Evolutionary conservation across 352 stramenopile genomes (phyloP), one percentile per base, ranked within the genome.

Genomic region (Globisporangium megalacanthum): DNA sequence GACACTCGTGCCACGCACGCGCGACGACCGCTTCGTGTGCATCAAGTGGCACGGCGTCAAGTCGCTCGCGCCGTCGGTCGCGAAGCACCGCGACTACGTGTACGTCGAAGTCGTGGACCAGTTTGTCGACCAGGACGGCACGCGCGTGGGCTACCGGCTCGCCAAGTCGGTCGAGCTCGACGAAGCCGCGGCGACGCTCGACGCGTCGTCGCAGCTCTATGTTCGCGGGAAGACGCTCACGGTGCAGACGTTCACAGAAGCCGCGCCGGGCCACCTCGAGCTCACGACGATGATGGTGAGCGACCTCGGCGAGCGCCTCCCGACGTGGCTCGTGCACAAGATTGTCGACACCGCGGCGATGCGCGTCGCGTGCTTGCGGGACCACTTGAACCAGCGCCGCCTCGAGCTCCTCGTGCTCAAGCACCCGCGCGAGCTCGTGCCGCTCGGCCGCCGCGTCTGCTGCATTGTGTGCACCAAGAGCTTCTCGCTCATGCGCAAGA

Each of bases 81-180:
- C 83, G 52, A 91, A 84, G 52, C 77, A 89, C 49, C 65, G 83
- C 4, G 83, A 93, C 70, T 93, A 90, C 68, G 69, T 93, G 3
- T 93, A 93, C 66, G 73, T 91, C 29, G 83, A 93, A 53, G 65
- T 93, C 35, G 83, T 93, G 52, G 83, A 91, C 63, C 81, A 83
- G 33, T 93, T 93, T 58, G 60, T 77, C 33, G 72, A 89, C 61
- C 56, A 70, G 17, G 73, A 88, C 20, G 80, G 77, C 42, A 72
- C 75, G 17, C 71, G 73, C 14, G 69, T 93, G 15, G 83, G 83
- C 42, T 90, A 86, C 61, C 75, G 83, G 13, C 69, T 93, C 1
- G 73, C 71, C 36, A 93, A 93, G 59, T 90, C 79, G 17, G 69
- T 93, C 45, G 81, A 91, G 14, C 54, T 93, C 8, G 75, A 89